Percentiles rank a stretch among this genome's conserved stretches.
These are phyloP conservation scores for Diaporthe velutina DNA, from an alignment of 2,329 filamentous ascomycete species.

Conservation along the genomic window DNA sequence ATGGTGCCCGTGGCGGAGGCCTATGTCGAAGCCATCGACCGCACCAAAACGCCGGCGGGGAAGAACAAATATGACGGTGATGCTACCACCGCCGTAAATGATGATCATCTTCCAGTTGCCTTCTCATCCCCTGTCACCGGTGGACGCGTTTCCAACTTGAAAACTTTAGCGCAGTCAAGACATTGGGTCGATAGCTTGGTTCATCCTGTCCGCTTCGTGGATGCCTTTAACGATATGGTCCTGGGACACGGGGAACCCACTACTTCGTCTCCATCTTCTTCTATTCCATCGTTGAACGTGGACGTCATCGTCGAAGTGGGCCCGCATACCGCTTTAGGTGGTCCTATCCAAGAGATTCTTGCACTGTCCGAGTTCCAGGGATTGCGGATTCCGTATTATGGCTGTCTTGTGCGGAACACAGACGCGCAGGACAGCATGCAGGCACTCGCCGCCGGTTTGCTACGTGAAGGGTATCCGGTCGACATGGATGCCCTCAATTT, in stretches of 20 bases:
- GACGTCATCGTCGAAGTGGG: constrained; percentile 62
- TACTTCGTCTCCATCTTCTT: too few species aligned
- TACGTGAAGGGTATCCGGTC: neutral
- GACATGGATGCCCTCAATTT: neutral
- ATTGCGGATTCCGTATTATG: neutral
- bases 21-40: too few species aligned
- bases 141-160: neutral
- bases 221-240: neutral
- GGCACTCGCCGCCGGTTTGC: neutral
- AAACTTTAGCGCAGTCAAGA: neutral
- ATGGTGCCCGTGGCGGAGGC: constrained; percentile 44
- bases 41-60: too few species aligned
- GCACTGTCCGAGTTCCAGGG: constrained; percentile 46
- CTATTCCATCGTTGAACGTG: too few species aligned
- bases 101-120: too few species aligned
- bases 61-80: too few species aligned
- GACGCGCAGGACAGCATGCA: neutral
- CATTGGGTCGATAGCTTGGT: neutral
- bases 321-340: constrained; percentile 61
- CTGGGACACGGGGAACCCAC: neutral
- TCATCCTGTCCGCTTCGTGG: neutral
- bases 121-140: constrained; percentile 23
- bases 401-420: constrained; percentile 11
- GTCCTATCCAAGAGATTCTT: constrained; percentile 63
- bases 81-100: too few species aligned